These are phyloP conservation scores for Ophiocordyceps camponoti-saundersi DNA, from an alignment of 2,329 filamentous ascomycete genomes.

Conservation along the genomic window DNA sequence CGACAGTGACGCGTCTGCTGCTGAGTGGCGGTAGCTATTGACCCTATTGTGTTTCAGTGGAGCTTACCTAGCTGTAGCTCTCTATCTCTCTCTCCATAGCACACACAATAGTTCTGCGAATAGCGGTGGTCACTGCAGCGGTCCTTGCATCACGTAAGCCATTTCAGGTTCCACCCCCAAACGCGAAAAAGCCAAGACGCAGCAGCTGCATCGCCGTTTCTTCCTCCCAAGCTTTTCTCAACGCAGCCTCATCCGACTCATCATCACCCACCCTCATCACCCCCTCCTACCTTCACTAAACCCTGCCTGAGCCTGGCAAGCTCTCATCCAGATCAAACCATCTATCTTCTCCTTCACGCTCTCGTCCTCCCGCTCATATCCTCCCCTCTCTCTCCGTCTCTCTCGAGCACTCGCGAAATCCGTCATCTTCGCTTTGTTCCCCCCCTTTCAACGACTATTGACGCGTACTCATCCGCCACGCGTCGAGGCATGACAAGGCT, in stretches of 20 bases:
- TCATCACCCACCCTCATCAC: not conserved
- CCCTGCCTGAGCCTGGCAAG: not conserved
- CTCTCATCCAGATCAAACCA: not conserved
- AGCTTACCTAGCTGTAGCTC: too few species aligned
- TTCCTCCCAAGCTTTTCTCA: not conserved
- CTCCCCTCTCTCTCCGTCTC: not conserved
- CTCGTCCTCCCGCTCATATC: not conserved
- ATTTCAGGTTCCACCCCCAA: not conserved
- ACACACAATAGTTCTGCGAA: too few species aligned
- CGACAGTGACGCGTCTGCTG: too few species aligned
- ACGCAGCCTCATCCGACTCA: not conserved
- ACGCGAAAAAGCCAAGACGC: not conserved
- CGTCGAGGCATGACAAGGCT: slow-evolving; percentile 4
- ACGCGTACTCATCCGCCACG: not conserved
- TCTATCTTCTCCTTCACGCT: not conserved
- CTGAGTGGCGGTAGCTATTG: too few species aligned
- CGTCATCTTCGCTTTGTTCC: too few species aligned
- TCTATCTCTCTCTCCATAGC: too few species aligned
- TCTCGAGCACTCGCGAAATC: not conserved
- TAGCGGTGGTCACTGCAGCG: too few species aligned
- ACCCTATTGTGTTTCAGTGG: too few species aligned
- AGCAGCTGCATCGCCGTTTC: not conserved
- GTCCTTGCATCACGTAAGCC: too few species aligned
- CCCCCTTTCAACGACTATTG: not conserved
- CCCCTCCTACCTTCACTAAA: not conserved